phyloP scores from a whole-genome alignment of 441 rosid genomes.

The Macaranga tanarius region DNA sequence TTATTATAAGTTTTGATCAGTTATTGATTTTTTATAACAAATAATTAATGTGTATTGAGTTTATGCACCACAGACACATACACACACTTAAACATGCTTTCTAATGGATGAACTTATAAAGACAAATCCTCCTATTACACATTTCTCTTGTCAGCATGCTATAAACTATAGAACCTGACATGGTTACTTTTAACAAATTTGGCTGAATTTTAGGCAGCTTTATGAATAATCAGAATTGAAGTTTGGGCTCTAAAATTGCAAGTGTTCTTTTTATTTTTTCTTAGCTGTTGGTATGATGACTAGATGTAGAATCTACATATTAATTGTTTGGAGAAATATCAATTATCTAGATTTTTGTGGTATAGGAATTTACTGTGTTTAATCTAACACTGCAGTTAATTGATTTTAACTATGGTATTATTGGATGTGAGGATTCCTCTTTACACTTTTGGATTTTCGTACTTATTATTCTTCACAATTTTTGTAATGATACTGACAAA shows the following conservation, averaged over 20 bases:
- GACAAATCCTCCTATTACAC: not conserved
- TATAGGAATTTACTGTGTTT: slow-evolving; percentile 30
- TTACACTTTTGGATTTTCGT: not conserved
- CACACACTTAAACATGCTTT: no score
- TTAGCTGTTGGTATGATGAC: not conserved
- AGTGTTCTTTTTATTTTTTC: not conserved
- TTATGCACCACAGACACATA: no score
- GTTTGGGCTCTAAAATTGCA: not conserved
- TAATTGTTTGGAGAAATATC: not conserved
- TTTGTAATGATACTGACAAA: not conserved
- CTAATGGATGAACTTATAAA: not conserved
- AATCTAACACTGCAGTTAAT: slow-evolving; percentile 28
- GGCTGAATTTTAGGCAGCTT: not conserved
- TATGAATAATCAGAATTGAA: not conserved
- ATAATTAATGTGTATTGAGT: no score
- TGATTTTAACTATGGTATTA: slow-evolving; percentile 26
- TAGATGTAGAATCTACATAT: not conserved
- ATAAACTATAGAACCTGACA: not conserved
- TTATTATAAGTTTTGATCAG: no score
- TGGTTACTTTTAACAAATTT: not conserved
- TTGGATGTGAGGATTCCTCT: slow-evolving; percentile 33
- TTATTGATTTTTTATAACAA: no score
- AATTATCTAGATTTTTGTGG: slow-evolving; percentile 3
- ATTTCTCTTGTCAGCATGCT: not conserved
- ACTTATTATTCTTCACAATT: not conserved